These are phyloP conservation scores for Amanita inopinata DNA, from an alignment of 768 basidiomycete species.

Conservation along the genomic window DNA sequence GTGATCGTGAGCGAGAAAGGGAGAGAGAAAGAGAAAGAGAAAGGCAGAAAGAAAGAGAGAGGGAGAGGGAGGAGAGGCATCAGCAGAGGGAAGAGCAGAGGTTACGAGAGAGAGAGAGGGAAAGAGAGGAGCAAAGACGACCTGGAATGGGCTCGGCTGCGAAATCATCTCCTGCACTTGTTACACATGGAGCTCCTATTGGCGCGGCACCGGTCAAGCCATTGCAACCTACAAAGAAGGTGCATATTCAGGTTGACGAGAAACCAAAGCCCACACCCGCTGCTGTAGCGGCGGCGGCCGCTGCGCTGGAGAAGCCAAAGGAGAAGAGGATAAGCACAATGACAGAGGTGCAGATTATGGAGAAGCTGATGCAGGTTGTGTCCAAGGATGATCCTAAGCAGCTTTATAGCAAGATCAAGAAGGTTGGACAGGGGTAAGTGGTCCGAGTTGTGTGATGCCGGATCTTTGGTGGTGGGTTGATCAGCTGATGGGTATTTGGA, in stretches of 20 bases:
- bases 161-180: constrained; percentile 35
- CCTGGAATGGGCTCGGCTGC: constrained; percentile 29
- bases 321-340: constrained; percentile 90
- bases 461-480: constrained; percentile 6
- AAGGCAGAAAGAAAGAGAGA: constrained; percentile 22
- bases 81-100: constrained; percentile 15
- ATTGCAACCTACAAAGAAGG: constrained; percentile 66
- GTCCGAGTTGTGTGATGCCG: constrained; percentile 7
- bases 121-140: constrained; percentile 18
- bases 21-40: constrained; percentile 15
- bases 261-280: constrained; percentile 31
- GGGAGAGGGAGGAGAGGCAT: constrained; percentile 20
- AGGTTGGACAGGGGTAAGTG: constrained; percentile 94
- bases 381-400: constrained; percentile 78
- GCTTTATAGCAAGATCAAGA: constrained; percentile 94
- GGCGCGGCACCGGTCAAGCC: constrained; percentile 65
- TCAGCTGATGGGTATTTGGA: constrained; percentile 14
- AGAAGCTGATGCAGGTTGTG: constrained; percentile 87
- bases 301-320: constrained; percentile 67
- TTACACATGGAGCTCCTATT: constrained; percentile 38
- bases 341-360: constrained; percentile 98
- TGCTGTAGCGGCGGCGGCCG: constrained; percentile 52
- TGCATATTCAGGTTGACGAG: constrained; percentile 46
- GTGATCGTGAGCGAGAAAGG: constrained; percentile 13
- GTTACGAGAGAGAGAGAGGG: constrained; percentile 13